Conservation (phyloP, 306 rosid species). For the Trifolium dubium region DNA sequence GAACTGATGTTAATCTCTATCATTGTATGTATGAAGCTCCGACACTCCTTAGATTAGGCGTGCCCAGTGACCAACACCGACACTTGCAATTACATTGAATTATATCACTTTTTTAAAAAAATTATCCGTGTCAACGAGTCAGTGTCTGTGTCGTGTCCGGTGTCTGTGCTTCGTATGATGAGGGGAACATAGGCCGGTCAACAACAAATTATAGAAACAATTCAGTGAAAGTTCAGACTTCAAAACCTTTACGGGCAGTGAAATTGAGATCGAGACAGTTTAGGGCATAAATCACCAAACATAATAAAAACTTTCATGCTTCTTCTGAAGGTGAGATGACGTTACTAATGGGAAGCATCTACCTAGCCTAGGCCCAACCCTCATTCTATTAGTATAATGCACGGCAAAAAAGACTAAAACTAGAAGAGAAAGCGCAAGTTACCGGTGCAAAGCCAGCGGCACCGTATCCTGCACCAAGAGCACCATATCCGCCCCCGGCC, state of each 20-base stretch:
- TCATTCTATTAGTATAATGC: background rate
- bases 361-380: background rate
- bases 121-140: too few species aligned
- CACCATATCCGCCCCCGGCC: conserved; percentile 62
- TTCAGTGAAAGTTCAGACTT: background rate
- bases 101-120: too few species aligned
- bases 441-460: conserved; percentile 69
- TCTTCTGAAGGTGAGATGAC: conserved; percentile 4
- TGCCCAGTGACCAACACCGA: too few species aligned
- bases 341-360: conserved; percentile 21
- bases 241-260: too few species aligned
- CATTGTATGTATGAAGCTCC: too few species aligned
- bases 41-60: too few species aligned
- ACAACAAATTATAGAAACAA: background rate
- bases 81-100: too few species aligned
- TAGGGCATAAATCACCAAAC: too few species aligned
- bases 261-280: too few species aligned
- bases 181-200: background rate
- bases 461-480: conserved; percentile 62
- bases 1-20: background rate
- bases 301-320: background rate
- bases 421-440: conserved; percentile 42
- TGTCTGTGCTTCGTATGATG: too few species aligned
- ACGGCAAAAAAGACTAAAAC: background rate
- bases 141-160: too few species aligned